Conservation (phyloP, 352 stramenopile species). For the Pythium volutum region DNA sequence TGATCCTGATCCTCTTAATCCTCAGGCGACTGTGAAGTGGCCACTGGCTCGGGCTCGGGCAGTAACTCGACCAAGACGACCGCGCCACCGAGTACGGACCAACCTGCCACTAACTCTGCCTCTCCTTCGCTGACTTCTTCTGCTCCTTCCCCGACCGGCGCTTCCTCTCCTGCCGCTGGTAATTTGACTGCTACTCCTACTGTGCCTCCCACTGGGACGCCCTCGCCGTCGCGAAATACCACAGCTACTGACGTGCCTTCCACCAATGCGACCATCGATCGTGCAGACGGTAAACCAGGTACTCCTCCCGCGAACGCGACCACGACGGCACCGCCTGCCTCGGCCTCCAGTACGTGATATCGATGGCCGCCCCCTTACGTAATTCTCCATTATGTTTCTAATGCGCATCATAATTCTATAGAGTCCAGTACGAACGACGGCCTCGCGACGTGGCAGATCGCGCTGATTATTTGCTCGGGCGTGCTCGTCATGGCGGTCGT, state of each 20-base stretch:
- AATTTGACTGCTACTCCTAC: conserved; percentile 14
- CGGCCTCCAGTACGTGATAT: conserved; percentile 6
- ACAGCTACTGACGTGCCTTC: conserved; percentile 4
- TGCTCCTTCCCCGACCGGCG: conserved; percentile 16
- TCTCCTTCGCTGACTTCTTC: conserved; percentile 17
- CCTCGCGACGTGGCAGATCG: conserved; percentile 29
- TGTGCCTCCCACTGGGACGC: conserved; percentile 3
- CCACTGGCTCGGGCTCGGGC: neutral
- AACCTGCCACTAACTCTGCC: conserved; percentile 6
- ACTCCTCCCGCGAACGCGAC: neutral
- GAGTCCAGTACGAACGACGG: conserved; percentile 4
- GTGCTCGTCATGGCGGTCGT: neutral
- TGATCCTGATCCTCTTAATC: too few species aligned
- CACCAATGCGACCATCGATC: neutral
- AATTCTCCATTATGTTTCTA: neutral
- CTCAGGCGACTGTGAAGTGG: conserved; percentile 13
- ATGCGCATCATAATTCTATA: neutral
- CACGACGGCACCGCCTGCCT: neutral
- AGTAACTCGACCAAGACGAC: neutral
- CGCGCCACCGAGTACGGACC: conserved; percentile 18
- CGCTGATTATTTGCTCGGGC: neutral
- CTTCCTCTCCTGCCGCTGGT: conserved; percentile 21
- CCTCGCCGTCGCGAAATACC: neutral
- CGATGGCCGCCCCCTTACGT: too few species aligned
- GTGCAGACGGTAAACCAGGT: conserved; percentile 13